These are phyloP conservation scores for Cladosporium sp. DNA, from an alignment of 2,329 filamentous ascomycete genomes.

Conservation along the genomic window DNA sequence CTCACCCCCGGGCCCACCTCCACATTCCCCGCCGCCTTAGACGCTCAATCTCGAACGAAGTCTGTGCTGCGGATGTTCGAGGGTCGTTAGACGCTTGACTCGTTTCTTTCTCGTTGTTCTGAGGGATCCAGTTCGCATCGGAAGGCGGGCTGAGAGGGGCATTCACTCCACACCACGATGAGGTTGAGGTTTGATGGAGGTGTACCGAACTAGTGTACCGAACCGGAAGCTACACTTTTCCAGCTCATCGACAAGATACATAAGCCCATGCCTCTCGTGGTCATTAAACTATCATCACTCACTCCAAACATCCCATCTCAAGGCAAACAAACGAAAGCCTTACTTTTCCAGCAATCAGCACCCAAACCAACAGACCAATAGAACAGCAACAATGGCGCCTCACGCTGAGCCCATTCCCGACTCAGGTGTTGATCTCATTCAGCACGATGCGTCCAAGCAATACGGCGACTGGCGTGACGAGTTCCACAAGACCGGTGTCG, in stretches of 20 bases:
- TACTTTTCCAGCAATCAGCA: background rate
- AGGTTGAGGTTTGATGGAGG: background rate
- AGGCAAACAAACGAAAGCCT: background rate
- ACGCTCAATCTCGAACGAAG: background rate
- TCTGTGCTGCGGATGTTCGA: background rate
- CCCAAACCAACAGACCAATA: background rate
- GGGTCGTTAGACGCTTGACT: background rate
- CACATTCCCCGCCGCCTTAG: too few relatives aligned
- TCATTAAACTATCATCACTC: background rate
- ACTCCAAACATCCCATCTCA: background rate
- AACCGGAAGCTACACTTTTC: background rate
- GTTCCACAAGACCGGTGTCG: slow-evolving; percentile 33
- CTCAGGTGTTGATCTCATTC: slow-evolving; percentile 25
- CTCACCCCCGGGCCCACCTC: background rate
- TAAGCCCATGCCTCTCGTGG: background rate
- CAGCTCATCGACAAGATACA: background rate
- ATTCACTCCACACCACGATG: too few relatives aligned
- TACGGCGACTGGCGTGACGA: slow-evolving; percentile 37
- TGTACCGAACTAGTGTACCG: background rate
- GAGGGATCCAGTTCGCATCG: background rate
- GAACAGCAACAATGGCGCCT: slow-evolving; percentile 18
- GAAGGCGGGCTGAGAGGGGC: background rate
- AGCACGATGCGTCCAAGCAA: slow-evolving; percentile 22
- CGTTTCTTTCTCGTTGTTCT: background rate
- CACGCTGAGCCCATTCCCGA: slow-evolving; percentile 23